Evolutionary conservation across 2,329 filamentous ascomycete genomes (phyloP).

Genomic region (Dactylellina cionopaga): DNA sequence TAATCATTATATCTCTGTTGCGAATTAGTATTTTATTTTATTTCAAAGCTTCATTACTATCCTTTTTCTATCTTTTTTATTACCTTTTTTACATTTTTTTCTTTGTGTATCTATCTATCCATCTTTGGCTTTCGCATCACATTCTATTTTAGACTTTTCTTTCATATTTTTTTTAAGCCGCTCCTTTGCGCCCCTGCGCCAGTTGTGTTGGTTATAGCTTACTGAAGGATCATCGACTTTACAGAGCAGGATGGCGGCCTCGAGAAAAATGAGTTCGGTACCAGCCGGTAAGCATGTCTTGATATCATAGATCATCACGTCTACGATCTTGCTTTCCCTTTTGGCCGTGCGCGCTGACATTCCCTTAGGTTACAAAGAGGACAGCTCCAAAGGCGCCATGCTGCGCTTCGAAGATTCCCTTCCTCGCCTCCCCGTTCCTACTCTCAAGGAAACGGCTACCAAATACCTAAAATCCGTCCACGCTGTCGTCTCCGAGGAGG

Average conservation of each 20-base stretch:
- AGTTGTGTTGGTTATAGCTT: constrained; percentile 13
- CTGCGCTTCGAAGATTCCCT: constrained; percentile 87
- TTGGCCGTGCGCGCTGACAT: constrained; percentile 21
- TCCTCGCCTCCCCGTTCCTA: constrained; percentile 79
- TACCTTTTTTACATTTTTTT: constrained; percentile 1
- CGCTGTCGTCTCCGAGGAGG: constrained; percentile 74
- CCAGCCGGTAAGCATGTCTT: constrained; percentile 30
- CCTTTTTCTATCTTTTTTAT: constrained; percentile 10
- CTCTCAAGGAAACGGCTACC: constrained; percentile 81
- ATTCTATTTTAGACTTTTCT: neutral
- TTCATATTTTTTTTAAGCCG: constrained; percentile 44
- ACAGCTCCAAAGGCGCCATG: constrained; percentile 81
- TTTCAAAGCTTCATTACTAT: constrained; percentile 4
- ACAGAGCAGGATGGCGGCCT: constrained; percentile 49
- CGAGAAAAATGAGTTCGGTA: constrained; percentile 50
- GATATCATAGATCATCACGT: neutral
- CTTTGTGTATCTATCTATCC: neutral
- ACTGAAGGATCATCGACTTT: constrained; percentile 35
- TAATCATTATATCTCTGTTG: constrained; percentile 16
- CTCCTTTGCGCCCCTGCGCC: constrained; percentile 15
- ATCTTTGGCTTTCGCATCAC: neutral
- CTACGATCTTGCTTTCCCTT: neutral
- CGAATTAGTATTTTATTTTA: constrained; percentile 12
- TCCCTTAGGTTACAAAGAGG: constrained; percentile 77
- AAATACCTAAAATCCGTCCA: constrained; percentile 83